Base-by-base conservation (phyloP, 345 rosid species). In the Euphorbia pulcherrima region DNA sequence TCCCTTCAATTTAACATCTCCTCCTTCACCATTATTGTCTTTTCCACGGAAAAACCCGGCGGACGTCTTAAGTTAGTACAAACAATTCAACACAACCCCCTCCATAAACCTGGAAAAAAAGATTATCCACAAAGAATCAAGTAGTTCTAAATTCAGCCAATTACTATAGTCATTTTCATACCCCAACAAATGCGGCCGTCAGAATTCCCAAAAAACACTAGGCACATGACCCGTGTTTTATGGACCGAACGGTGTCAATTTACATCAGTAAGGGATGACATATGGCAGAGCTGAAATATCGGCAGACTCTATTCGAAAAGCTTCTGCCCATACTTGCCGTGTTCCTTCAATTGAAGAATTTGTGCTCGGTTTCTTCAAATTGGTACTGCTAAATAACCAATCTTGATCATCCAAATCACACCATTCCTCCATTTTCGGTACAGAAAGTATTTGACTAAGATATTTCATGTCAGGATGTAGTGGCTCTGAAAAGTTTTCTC, bases 391-490 rank as follows among this genome's bases (percentile, higher is more conserved):
- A 74, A 79, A 75, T n/a, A 91, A 81, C 97, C 97, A 91, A 24
- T 81, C 83, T 51, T 84, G 87, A 55, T 82, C 87, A 77, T 72
- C 82, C 66, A 70, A 72, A 73, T 81, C 82, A n/a, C 71, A 60
- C 75, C 68, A 47, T 33, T 81, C 88, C 70, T 91, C 87, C 78
- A 78, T 75, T 63, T 76, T 74, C 28, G 97, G 91, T 65, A 91
- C 75, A 44, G 74, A 57, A 33, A 91, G 79, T 58, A 91, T 68
- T 78, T 76, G 74, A 78, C 73, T 75, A 59, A 87, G 79, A 77
- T 81, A 81, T 75, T 91, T 87, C 16, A 68, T 71, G 76, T 90
- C 95, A 0, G 90, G 87, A 79, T 90, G 97, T 33, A 88, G 94
- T 33, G 82, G 88, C 72, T 79, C 85, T 33, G 21, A 60, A 54